Base-by-base conservation (phyloP, 371 early-diverging fungal genomes). In the Lichtheimia ornata region DNA sequence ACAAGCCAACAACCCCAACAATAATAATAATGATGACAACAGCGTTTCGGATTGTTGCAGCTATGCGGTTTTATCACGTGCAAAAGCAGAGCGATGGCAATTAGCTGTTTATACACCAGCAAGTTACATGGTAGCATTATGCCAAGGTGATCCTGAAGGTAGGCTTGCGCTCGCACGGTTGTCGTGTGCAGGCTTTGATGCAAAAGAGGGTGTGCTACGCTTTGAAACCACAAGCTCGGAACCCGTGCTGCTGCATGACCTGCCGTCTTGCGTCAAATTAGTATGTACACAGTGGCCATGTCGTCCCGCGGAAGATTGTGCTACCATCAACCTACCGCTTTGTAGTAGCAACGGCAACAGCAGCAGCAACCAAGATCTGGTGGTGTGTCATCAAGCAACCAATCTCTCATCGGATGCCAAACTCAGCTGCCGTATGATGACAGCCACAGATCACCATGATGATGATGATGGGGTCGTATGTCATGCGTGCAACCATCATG, bases 61-160 rank as follows among this genome's bases (percentile, higher is more conserved):
- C 15, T 61, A 55, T 49, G 50, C 50, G 14, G 27, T 61, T 12
- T 56, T 35, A 18, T 22, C 53, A 27, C 54, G 62, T 41, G 62
- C 62, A 18, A 61, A 61, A 41, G 28, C 62, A 5, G 51, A 61
- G n/a, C 55, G 49, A 53, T 61, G 62, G 62, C 55, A 61, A 27
- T 40, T 61, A 2, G 56, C 50, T 2, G 17, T 61, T 17, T 55
- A 53, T 18, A 61, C 62, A 28, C 50, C 62, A 28, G 62, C 54
- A 22, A 56, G 55, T 15, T 61, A 61, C 24, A 53, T 53, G 49
- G 62, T 50, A 5, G 56, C 62, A 18, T 47, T 55, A 22, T 61
- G 62, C 27, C 44, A 61, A 49, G 62, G 54, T 20, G 40, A 61
- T 55, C 55, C 47, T 40, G 49, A 50, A 17, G 35, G 35, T 35